These are phyloP conservation scores for Mycena citricolor DNA, from an alignment of 1,284 basidiomycete genomes.

Conservation along the genomic window DNA sequence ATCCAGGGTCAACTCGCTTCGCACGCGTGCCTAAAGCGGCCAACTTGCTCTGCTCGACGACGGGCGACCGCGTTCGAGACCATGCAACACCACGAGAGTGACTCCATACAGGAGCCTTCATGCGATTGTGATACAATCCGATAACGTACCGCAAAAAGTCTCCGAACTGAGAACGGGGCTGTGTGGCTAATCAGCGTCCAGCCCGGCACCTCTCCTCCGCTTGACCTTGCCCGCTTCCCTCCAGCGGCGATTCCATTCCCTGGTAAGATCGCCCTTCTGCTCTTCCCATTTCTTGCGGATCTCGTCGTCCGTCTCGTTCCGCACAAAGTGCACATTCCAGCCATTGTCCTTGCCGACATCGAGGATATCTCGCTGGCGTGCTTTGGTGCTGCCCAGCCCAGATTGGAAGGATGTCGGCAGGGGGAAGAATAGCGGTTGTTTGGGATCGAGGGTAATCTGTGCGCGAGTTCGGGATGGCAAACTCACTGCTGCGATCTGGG, in stretches of 20 bases:
- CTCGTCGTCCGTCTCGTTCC: constrained; percentile 56
- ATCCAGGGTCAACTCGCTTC: too few species aligned
- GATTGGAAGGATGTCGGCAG: constrained; percentile 29
- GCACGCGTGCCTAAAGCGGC: too few species aligned
- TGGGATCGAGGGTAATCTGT: constrained; percentile 44
- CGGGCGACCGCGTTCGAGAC: too few species aligned
- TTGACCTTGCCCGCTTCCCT: constrained; percentile 76
- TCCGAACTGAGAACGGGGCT: too few species aligned
- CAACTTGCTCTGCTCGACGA: too few species aligned
- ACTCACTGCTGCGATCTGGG: constrained; percentile 11
- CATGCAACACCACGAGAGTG: too few species aligned
- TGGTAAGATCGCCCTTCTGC: constrained; percentile 67
- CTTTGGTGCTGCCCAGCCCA: constrained; percentile 26
- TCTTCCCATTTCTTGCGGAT: constrained; percentile 74
- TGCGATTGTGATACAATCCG: too few species aligned
- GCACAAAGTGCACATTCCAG: constrained; percentile 49
- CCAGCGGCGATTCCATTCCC: constrained; percentile 77
- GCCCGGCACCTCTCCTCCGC: constrained; percentile 52
- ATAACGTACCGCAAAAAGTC: too few species aligned
- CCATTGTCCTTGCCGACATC: constrained; percentile 44
- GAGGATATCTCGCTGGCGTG: constrained; percentile 40
- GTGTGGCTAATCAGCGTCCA: constrained; percentile 30
- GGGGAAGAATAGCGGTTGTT: constrained; percentile 66
- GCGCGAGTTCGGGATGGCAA: constrained; percentile 8
- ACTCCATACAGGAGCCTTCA: too few species aligned